phyloP scores from a whole-genome alignment of 495 filamentous ascomycete genomes.

The Xylaria flabelliformis region DNA sequence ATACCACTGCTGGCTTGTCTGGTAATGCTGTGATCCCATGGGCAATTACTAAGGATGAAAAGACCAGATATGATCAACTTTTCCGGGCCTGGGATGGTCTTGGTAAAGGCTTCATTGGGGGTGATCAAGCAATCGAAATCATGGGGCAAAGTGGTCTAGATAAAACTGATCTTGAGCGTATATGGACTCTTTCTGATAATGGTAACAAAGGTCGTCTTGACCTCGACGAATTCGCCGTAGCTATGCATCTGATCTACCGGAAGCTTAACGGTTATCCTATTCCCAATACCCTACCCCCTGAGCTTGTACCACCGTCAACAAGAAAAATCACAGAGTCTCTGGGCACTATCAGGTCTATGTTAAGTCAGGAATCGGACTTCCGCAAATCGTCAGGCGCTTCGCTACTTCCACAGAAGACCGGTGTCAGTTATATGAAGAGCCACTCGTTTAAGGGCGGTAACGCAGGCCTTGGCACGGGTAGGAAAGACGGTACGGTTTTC shows the following conservation, averaged over 20 bases:
- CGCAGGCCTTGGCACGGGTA: slow-evolving; percentile 51
- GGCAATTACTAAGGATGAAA: slow-evolving; percentile 99
- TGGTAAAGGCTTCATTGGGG: slow-evolving; percentile 89
- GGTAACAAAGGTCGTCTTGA: slow-evolving; percentile 92
- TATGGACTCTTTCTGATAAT: slow-evolving; percentile 96
- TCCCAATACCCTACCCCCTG: slow-evolving; percentile 87
- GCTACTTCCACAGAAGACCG: slow-evolving; percentile 92
- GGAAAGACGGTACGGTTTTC: slow-evolving; percentile 96
- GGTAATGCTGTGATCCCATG: slow-evolving; percentile 97
- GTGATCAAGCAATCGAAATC: slow-evolving; percentile 95
- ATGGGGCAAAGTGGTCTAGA: slow-evolving; percentile 95
- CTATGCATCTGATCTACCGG: slow-evolving; percentile 98
- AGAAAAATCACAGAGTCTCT: slow-evolving; percentile 91
- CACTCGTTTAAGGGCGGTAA: slow-evolving; percentile 80
- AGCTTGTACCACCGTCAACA: slow-evolving; percentile 96
- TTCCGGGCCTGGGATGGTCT: slow-evolving; percentile 98
- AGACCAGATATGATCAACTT: slow-evolving; percentile 93
- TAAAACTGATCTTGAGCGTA: slow-evolving; percentile 83
- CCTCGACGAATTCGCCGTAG: slow-evolving; percentile 97
- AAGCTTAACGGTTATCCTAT: slow-evolving; percentile 95
- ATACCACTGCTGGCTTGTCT: slow-evolving; percentile 83
- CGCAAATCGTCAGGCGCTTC: slow-evolving; percentile 84
- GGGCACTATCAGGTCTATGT: slow-evolving; percentile 87
- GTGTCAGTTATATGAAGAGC: slow-evolving; percentile 94
- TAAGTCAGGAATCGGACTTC: slow-evolving; percentile 87